Conservation (phyloP, 176 grass and related monocot species). For the Carex myosuroides region DNA sequence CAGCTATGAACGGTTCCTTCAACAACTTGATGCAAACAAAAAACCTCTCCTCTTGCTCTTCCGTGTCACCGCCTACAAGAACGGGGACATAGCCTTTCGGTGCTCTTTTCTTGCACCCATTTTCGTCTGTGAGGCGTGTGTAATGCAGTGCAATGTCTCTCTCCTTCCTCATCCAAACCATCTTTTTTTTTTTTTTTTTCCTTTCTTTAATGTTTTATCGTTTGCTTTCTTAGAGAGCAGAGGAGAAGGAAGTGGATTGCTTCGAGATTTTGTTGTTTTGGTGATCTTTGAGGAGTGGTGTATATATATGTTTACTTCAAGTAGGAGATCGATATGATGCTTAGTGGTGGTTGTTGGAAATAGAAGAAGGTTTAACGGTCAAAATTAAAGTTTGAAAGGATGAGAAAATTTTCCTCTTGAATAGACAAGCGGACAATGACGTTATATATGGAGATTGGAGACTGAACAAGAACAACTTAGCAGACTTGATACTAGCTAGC, state of each 20-base stretch:
- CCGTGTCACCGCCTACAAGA: neutral
- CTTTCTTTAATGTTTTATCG: neutral
- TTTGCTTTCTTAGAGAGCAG: neutral
- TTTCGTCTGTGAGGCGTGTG: no score
- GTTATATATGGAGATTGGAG: no score
- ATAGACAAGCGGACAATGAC: no score
- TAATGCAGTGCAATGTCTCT: neutral
- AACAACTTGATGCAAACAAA: conserved; percentile 22
- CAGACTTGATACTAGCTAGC: no score
- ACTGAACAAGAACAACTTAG: no score
- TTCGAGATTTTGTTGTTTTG: neutral
- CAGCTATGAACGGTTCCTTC: conserved; percentile 21
- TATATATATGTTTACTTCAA: neutral
- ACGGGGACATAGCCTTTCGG: conserved; percentile 24
- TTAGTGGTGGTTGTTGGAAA: neutral
- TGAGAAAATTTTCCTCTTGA: no score
- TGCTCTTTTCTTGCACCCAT: neutral
- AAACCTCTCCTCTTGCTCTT: neutral
- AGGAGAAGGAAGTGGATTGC: neutral
- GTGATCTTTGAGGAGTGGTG: neutral
- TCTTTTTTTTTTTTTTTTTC: neutral
- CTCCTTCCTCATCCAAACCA: conserved; percentile 14
- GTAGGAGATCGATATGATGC: neutral
- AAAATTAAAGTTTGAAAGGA: no score
- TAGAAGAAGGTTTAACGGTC: no score